Base-by-base conservation (phyloP, 306 rosid species). In the Canavalia gladiata region DNA sequence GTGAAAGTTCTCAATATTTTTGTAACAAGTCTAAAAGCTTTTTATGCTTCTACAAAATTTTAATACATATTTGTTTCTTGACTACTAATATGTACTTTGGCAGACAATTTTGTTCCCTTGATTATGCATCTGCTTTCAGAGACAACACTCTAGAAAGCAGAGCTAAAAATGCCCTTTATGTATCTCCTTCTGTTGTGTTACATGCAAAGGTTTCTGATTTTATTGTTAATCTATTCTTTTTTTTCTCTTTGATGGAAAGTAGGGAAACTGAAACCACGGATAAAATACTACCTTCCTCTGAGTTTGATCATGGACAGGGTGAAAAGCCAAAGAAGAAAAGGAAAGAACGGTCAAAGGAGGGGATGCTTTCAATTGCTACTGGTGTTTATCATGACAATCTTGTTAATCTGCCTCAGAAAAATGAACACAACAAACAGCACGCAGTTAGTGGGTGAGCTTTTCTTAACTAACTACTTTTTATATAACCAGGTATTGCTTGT, bases 361-460 rank as follows among this genome's bases (percentile, higher is more conserved):
- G 39, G 62, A 72, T 9, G 33, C 1, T 12, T 77, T 29, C 8
- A 0, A 7, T 42, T 33, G 81, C 54, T 25, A 49, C 11, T 31
- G 75, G 25, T 75, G 62, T 54, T 79, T 30, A 9, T 56, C 37
- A 41, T 13, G 39, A 12, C 69, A 57, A 31, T 77, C 46, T 37
- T 59, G 79, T 4, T 6, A 25, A 55, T 69, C 51, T 35, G 30
- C 30, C 72, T 71, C 51, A 52, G 41, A 81, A 47, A 64, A 60
- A 81, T 76, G 83, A 72, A 75, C 13, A 62, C 66, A 39, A 8
- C 35, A 78, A 30, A 41, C 65, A 59, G 54, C 66, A 13, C 41
- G 43, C 58, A 13, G 64, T 73, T 84, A 58, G 71, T 56, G 78
- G 64, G 94, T 88, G 84, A 83, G 89, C 83, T 68, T 30, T 74